Percentiles rank a stretch among this genome's conserved stretches.
Evolutionary conservation across 345 rosid species (phyloP).

Genomic region (Isatis tinctoria): DNA sequence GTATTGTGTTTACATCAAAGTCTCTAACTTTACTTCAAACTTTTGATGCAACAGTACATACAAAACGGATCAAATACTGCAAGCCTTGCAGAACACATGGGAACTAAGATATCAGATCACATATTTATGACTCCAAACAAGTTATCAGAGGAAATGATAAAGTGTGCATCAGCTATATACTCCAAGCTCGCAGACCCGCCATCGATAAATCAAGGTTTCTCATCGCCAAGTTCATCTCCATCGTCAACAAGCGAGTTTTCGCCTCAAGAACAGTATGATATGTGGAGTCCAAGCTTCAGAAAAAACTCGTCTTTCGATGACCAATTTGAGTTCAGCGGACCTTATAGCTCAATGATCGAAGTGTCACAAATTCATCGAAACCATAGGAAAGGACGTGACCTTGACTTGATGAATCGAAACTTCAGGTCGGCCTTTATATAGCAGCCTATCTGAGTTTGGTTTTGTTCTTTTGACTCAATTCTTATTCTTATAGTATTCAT

Average conservation of each 20-base stretch:
- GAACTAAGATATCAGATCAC: constrained; percentile 82
- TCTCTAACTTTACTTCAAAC: background rate
- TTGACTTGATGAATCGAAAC: constrained; percentile 72
- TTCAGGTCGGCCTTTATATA: constrained; percentile 49
- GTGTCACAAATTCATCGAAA: constrained; percentile 73
- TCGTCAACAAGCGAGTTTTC: constrained; percentile 74
- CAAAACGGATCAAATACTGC: constrained; percentile 58
- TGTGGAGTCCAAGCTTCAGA: constrained; percentile 91
- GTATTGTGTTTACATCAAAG: background rate
- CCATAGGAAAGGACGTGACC: constrained; percentile 65
- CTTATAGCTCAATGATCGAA: constrained; percentile 91
- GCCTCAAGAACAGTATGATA: constrained; percentile 65
- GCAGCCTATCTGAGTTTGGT: background rate
- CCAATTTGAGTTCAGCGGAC: constrained; percentile 93
- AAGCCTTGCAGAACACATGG: constrained; percentile 93
- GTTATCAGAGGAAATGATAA: constrained; percentile 91
- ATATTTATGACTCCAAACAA: constrained; percentile 79
- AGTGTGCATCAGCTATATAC: constrained; percentile 75
- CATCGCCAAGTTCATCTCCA: constrained; percentile 77
- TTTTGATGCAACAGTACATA: constrained; percentile 51
- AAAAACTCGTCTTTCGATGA: constrained; percentile 76
- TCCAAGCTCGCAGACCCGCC: constrained; percentile 92
- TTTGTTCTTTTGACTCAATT: background rate
- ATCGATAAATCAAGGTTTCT: constrained; percentile 54
- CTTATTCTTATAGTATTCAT: background rate